phyloP scores from a whole-genome alignment of 805 yeast genomes.

The Candida wancherniae region DNA sequence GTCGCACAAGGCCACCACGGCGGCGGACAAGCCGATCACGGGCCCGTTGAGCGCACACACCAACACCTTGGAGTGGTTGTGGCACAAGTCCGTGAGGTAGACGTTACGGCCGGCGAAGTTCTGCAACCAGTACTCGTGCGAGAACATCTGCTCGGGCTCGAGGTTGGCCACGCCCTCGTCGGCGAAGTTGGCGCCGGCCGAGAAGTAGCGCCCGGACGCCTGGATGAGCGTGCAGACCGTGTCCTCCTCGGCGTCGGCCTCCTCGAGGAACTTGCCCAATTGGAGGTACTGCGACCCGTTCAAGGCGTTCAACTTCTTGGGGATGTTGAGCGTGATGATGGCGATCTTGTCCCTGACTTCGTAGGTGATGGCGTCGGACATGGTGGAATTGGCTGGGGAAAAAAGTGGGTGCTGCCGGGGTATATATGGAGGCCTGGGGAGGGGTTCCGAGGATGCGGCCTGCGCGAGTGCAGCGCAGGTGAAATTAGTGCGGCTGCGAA shows the following conservation, averaged over 20 bases:
- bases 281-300: conserved; percentile 58
- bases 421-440: neutral
- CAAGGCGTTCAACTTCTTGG: conserved; percentile 61
- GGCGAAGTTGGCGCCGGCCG: conserved; percentile 79
- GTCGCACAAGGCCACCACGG: conserved; percentile 71
- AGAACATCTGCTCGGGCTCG: conserved; percentile 25
- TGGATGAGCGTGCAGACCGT: conserved; percentile 64
- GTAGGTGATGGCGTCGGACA: conserved; percentile 28
- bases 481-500: neutral
- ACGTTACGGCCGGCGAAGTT: conserved; percentile 68
- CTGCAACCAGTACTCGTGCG: conserved; percentile 44
- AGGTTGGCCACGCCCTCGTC: conserved; percentile 28
- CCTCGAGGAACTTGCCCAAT: conserved; percentile 53
- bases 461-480: conserved; percentile 1
- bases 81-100: conserved; percentile 61
- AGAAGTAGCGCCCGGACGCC: conserved; percentile 69
- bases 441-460: conserved; percentile 1
- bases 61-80: conserved; percentile 65
- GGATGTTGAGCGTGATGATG: conserved; percentile 62
- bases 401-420: neutral
- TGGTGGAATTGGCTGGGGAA: conserved; percentile 1
- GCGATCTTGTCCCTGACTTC: conserved; percentile 46
- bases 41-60: conserved; percentile 83
- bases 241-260: conserved; percentile 58
- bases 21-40: conserved; percentile 73